Percentiles rank a stretch among this genome's conserved stretches.
These are phyloP conservation scores for Cyamopsis tetragonoloba DNA, from an alignment of 306 rosid genomes.

Conservation along the genomic window DNA sequence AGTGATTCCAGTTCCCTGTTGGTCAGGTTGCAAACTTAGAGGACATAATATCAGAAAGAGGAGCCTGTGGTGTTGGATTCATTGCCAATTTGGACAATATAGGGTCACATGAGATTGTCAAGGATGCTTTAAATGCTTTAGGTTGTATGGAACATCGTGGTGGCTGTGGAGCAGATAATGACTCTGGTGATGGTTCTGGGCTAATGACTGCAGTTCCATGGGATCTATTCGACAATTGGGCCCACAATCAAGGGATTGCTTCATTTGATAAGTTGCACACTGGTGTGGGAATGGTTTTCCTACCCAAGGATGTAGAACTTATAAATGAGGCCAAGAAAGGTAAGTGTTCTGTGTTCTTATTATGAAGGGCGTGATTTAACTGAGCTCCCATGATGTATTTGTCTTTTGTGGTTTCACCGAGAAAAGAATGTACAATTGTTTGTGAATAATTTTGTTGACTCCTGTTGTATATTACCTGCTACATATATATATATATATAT, in stretches of 20 bases:
- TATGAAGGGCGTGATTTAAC: slow-evolving; percentile 28
- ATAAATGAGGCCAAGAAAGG: slow-evolving; percentile 80
- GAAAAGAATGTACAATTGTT: slow-evolving; percentile 24
- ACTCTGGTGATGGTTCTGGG: slow-evolving; percentile 98
- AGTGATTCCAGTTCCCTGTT: slow-evolving; percentile 33
- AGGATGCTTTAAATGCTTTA: slow-evolving; percentile 89
- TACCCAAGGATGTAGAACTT: slow-evolving; percentile 64
- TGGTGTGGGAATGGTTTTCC: slow-evolving; percentile 96
- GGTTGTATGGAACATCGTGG: slow-evolving; percentile 99
- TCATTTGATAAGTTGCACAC: slow-evolving; percentile 87
- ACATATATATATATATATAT: no score
- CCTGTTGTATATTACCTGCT: not conserved
- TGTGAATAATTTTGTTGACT: slow-evolving; percentile 3
- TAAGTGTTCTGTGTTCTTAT: slow-evolving; percentile 34
- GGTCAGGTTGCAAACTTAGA: slow-evolving; percentile 78
- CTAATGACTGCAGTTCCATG: slow-evolving; percentile 90
- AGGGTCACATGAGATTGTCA: slow-evolving; percentile 64
- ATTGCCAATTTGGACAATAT: slow-evolving; percentile 91
- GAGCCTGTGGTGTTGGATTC: slow-evolving; percentile 98
- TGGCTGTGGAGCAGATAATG: slow-evolving; percentile 98
- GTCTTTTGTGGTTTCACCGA: slow-evolving; percentile 11
- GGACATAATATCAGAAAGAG: slow-evolving; percentile 90
- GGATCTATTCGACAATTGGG: slow-evolving; percentile 90
- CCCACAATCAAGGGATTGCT: slow-evolving; percentile 73
- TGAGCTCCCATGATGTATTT: slow-evolving; percentile 19